Percentiles rank a stretch among this genome's conserved stretches.
These are phyloP conservation scores for Leishmania mexicana DNA, from an alignment of 208 protist genomes.

Conservation along the genomic window DNA sequence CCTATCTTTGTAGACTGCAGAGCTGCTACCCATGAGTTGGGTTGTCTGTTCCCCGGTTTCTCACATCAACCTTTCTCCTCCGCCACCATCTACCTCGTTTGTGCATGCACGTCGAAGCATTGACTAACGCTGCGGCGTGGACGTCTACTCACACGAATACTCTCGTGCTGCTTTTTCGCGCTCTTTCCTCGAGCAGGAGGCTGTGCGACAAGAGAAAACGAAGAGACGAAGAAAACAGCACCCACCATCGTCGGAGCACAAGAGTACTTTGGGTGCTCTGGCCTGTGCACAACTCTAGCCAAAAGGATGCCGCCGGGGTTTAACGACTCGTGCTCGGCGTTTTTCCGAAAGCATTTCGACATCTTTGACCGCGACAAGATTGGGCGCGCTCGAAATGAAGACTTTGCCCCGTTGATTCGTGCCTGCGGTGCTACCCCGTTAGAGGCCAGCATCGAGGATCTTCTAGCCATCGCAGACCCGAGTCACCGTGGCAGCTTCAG, in stretches of 20 bases:
- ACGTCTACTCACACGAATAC: not conserved
- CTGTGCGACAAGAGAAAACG: not conserved
- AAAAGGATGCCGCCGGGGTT: slow-evolving; percentile 33
- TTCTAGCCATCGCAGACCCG: slow-evolving; percentile 64
- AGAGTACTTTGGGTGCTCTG: slow-evolving; percentile 5
- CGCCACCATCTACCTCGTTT: not conserved
- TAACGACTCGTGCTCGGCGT: slow-evolving; percentile 49
- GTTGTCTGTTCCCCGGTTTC: not conserved
- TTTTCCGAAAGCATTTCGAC: slow-evolving; percentile 77
- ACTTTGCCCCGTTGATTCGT: slow-evolving; percentile 65
- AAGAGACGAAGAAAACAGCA: not conserved
- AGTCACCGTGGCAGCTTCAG: slow-evolving; percentile 65
- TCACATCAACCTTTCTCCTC: not conserved
- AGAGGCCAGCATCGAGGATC: slow-evolving; percentile 59
- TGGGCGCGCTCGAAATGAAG: slow-evolving; percentile 52
- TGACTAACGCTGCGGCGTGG: not conserved
- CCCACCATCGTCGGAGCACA: not conserved
- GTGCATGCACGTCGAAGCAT: not conserved
- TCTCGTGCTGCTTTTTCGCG: not conserved
- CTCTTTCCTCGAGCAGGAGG: not conserved
- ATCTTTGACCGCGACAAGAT: slow-evolving; percentile 83
- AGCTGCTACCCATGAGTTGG: not conserved
- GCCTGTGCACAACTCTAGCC: not conserved
- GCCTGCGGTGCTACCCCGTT: slow-evolving; percentile 75
- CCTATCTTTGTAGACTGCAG: not conserved